Conservation (phyloP, 2,329 filamentous ascomycete species). For the Xylariaceae sp. region DNA sequence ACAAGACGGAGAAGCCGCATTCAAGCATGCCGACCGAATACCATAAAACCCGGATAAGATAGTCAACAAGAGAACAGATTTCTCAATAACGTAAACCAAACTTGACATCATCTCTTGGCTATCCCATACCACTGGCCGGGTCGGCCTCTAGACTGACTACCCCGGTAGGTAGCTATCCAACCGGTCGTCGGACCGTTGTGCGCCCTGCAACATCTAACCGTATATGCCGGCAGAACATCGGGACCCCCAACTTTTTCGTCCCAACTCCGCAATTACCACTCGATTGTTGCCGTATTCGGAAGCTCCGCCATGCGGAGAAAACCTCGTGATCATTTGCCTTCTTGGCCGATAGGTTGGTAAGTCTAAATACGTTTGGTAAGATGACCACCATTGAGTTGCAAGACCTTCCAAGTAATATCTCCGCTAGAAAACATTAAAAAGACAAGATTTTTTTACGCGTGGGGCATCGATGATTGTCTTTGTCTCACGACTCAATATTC, state of each 20-base stretch:
- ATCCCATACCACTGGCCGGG: too few species aligned
- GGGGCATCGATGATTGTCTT: too few species aligned
- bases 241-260: neutral
- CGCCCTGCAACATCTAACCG: neutral
- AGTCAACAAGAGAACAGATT: neutral
- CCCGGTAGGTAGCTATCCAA: too few species aligned
- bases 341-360: too few species aligned
- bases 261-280: constrained; percentile 1
- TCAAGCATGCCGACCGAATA: neutral
- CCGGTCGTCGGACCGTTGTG: constrained; percentile 1
- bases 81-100: neutral
- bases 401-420: too few species aligned
- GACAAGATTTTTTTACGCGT: too few species aligned
- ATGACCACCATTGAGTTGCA: too few species aligned
- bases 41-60: too few species aligned
- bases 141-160: too few species aligned
- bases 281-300: constrained; percentile 6
- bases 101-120: neutral
- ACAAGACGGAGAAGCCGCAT: constrained; percentile 4
- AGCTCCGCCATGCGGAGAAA: constrained; percentile 8
- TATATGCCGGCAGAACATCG: constrained; percentile 20
- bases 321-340: neutral
- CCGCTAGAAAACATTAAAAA: too few species aligned
- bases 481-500: too few species aligned
- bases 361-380: too few species aligned